Conservation (phyloP, 2,329 filamentous ascomycete species). For the Sporothrix sp. region DNA sequence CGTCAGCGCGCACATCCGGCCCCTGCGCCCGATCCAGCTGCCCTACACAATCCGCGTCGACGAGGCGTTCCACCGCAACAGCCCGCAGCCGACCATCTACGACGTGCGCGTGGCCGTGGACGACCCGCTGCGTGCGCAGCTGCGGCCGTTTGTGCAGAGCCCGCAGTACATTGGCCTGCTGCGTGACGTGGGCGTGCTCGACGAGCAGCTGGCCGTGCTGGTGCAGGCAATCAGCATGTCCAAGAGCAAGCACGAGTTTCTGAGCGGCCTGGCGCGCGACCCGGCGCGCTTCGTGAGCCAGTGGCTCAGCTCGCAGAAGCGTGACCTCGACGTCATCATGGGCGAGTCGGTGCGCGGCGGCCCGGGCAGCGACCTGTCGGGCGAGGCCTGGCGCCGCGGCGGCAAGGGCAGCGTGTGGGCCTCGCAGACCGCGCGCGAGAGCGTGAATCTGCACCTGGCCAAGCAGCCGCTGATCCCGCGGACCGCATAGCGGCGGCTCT, state of each 20-base stretch:
- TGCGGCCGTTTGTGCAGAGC: slow-evolving; percentile 57
- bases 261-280: slow-evolving; percentile 66
- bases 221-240: slow-evolving; percentile 75
- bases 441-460: slow-evolving; percentile 50
- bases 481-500: neutral
- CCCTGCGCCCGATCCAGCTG: slow-evolving; percentile 72
- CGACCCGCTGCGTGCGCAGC: slow-evolving; percentile 63
- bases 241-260: slow-evolving; percentile 86
- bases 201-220: slow-evolving; percentile 76
- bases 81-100: slow-evolving; percentile 73
- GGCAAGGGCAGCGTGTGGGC: slow-evolving; percentile 46
- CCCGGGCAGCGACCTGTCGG: slow-evolving; percentile 27
- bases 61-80: slow-evolving; percentile 59
- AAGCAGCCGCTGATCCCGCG: slow-evolving; percentile 33
- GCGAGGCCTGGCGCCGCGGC: slow-evolving; percentile 60
- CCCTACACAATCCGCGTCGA: slow-evolving; percentile 93
- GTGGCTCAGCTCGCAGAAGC: slow-evolving; percentile 86
- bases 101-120: slow-evolving; percentile 79
- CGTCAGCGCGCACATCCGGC: slow-evolving; percentile 65
- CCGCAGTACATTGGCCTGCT: slow-evolving; percentile 62
- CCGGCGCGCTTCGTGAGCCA: slow-evolving; percentile 74
- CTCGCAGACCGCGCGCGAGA: slow-evolving; percentile 50
- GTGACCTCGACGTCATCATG: slow-evolving; percentile 79
- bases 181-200: slow-evolving; percentile 64
- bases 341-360: slow-evolving; percentile 65